Base-by-base conservation (phyloP, 2,329 filamentous ascomycete species). In the Cladosporium sp. region DNA sequence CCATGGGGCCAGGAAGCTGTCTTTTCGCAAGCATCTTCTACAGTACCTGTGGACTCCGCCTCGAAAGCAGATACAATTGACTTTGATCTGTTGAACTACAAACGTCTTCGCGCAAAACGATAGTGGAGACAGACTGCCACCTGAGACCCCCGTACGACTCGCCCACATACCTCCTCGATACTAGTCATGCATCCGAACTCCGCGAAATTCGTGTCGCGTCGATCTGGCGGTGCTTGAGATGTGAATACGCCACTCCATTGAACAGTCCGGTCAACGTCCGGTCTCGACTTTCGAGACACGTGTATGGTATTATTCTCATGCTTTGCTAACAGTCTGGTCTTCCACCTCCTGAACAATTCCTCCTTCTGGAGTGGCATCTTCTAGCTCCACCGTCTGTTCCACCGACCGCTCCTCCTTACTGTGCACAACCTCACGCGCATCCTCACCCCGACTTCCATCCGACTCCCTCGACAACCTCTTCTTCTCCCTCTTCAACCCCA, bases 171-270 rank as follows among this genome's bases (percentile, higher is more conserved):
- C n/a, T n/a, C n/a, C n/a, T 54, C 51, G 21, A 16, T 13, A n/a
- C 56, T 58, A 58, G 36, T 58, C 56, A 43, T 58, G 34, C 56
- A 46, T 28, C 56, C 56, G 56, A 58, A 43, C 34, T 46, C 56
- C 56, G 56, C 51, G 51, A 54, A 54, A 54, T 54, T 54, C 51
- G 51, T 28, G 26, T 54, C 51, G 51, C 51, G 48, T 28, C 21
- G 51, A 18, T 54, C 51, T 53, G 26, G 18, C 16, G 25, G 26
- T 43, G 7, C 25, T 25, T 46, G 39, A 21, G 3, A 46, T 23
- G 10, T 46, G 39, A 46, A 46, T 21, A n/a, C 26, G 28, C 51
- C 21, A 54, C 25, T 54, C 18, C 51, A 21, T 32, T 8, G 18
- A 28, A 54, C 26, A 21, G 28, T 23, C 51, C 26, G 30, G 51